Percentiles rank a stretch among this genome's conserved stretches.
These are phyloP conservation scores for Populus hybrid DNA, from an alignment of 441 rosid genomes.

Conservation along the genomic window DNA sequence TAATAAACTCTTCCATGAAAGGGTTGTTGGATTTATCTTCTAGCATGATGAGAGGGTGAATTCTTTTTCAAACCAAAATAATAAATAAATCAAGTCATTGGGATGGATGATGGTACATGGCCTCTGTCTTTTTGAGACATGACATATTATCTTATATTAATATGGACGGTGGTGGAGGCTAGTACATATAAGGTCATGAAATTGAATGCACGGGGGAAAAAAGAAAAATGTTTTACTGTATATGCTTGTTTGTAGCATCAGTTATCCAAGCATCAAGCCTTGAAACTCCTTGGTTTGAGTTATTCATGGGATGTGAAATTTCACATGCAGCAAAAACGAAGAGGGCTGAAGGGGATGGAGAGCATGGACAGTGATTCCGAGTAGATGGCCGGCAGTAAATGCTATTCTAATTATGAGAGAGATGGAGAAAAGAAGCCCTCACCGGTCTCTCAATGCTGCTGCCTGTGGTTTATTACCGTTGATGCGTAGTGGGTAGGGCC, in stretches of 20 bases:
- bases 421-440: too few relatives aligned
- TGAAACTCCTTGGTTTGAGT: not conserved
- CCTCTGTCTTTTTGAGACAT: not conserved
- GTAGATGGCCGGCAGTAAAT: not conserved
- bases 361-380: constrained; percentile 64
- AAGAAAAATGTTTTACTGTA: too few relatives aligned
- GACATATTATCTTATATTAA: not conserved
- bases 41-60: not conserved
- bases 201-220: not conserved
- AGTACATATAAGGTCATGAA: too few relatives aligned
- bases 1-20: not conserved
- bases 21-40: not conserved
- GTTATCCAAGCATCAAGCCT: not conserved
- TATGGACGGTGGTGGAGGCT: not conserved
- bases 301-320: not conserved
- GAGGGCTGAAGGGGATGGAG: constrained; percentile 71
- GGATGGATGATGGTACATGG: not conserved
- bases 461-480: not conserved
- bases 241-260: not conserved
- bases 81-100: not conserved
- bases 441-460: not conserved
- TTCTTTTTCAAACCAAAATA: not conserved
- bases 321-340: constrained; percentile 48
- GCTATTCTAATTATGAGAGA: too few relatives aligned
- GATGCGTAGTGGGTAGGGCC: not conserved